Evolutionary conservation across 1,284 basidiomycete genomes (phyloP).

Genomic region (Papiliotrema laurentii): DNA sequence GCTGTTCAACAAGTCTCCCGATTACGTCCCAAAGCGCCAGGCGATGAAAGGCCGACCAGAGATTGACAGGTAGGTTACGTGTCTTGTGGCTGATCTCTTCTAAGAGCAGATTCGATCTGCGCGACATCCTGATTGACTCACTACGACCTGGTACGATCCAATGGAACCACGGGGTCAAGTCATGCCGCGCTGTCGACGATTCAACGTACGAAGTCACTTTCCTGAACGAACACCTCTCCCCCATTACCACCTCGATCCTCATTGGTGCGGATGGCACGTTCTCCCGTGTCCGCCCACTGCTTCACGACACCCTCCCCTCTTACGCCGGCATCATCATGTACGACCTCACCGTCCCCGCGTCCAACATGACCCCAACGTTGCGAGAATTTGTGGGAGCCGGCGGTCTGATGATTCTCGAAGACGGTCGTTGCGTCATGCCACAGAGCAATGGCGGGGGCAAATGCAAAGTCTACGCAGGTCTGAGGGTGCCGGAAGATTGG

Average conservation of each 20-base stretch:
- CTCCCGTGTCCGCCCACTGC: slow-evolving; percentile 48
- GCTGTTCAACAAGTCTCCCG: no score
- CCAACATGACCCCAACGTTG: slow-evolving; percentile 26
- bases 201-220: slow-evolving; percentile 29
- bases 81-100: neutral
- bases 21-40: no score
- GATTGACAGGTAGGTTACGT: slow-evolving; percentile 28
- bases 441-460: slow-evolving; percentile 44
- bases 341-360: slow-evolving; percentile 32
- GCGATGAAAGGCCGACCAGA: slow-evolving; percentile 19
- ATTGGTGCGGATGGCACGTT: slow-evolving; percentile 54
- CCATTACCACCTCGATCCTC: slow-evolving; percentile 17
- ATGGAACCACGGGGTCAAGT: slow-evolving; percentile 29
- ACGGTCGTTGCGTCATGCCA: slow-evolving; percentile 33
- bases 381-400: slow-evolving; percentile 39
- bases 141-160: slow-evolving; percentile 25
- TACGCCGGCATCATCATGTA: slow-evolving; percentile 46
- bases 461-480: slow-evolving; percentile 41
- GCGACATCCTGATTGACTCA: slow-evolving; percentile 30
- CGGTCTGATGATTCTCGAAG: slow-evolving; percentile 28
- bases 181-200: slow-evolving; percentile 14
- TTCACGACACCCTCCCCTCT: slow-evolving; percentile 37
- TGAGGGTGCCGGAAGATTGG: slow-evolving; percentile 32
- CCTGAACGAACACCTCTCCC: neutral
- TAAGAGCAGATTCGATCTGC: slow-evolving; percentile 23